Conservation (phyloP, 169 alveolate genomes). For the Babesia gibsoni region DNA sequence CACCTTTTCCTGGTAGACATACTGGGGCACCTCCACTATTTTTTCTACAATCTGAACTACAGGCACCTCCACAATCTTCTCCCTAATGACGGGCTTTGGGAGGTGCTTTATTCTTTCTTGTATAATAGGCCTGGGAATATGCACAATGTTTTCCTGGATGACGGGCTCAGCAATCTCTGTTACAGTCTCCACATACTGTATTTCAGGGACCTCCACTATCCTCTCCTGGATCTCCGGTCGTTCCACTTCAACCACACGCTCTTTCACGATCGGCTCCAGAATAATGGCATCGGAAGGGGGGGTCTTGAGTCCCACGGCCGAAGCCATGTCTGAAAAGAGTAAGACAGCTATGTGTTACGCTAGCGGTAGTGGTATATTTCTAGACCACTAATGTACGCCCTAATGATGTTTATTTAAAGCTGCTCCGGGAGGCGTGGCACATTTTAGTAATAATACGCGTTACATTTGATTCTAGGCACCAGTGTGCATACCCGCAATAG, state of each 20-base stretch:
- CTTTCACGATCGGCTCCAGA: constrained; percentile 77
- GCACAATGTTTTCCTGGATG: constrained; percentile 79
- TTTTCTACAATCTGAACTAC: constrained; percentile 74
- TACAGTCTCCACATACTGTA: constrained; percentile 84
- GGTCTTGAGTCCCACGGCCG: constrained; percentile 33
- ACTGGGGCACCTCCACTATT: constrained; percentile 88
- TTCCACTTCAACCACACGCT: constrained; percentile 81
- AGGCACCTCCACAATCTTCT: constrained; percentile 87
- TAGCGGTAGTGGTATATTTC: too few relatives aligned
- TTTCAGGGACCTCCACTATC: constrained; percentile 88
- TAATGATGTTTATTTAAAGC: too few relatives aligned
- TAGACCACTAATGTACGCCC: too few relatives aligned
- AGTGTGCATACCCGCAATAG: constrained; percentile 16
- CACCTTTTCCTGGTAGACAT: constrained; percentile 87
- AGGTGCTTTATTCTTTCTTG: constrained; percentile 84
- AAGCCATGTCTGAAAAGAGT: constrained; percentile 10
- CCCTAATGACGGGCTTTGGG: constrained; percentile 84
- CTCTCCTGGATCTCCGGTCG: constrained; percentile 86
- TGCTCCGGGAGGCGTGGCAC: too few relatives aligned
- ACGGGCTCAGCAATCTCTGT: constrained; percentile 88
- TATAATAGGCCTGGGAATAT: constrained; percentile 84
- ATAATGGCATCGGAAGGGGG: constrained; percentile 74
- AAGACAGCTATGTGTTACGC: background rate
- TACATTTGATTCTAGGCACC: constrained; percentile 7
- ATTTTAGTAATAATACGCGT: too few relatives aligned